A percentile compares a stretch with the other conserved stretches of the same genome.
Evolutionary conservation across 768 basidiomycete genomes (phyloP).

Genomic region (Tricholoma matsutake): DNA sequence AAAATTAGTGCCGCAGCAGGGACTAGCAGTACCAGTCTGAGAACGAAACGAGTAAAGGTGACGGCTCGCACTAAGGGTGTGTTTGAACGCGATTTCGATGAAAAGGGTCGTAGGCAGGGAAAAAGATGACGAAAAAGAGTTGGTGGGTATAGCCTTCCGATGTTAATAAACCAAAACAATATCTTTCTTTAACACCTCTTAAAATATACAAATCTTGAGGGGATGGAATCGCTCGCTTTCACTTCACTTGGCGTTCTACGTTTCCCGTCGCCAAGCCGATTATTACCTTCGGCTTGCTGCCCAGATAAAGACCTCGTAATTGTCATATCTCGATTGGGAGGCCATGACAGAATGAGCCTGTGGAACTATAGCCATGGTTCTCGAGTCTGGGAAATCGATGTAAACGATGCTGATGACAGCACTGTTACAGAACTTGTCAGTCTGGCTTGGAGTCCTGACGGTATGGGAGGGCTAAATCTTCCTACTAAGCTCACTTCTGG

Average conservation of each 20-base stretch:
- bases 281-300: conserved; percentile 68
- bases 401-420: conserved; percentile 41
- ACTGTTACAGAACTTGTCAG: conserved; percentile 50
- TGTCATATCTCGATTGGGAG: conserved; percentile 63
- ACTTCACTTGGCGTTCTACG: conserved; percentile 54
- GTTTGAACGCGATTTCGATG: conserved; percentile 62
- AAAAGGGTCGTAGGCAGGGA: conserved; percentile 25
- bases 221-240: conserved; percentile 49
- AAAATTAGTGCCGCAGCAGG: conserved; percentile 67
- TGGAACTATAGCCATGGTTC: conserved; percentile 77
- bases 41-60: conserved; percentile 33
- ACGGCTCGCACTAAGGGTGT: conserved; percentile 31
- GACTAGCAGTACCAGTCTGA: conserved; percentile 26
- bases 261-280: conserved; percentile 53
- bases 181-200: not conserved
- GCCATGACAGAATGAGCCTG: conserved; percentile 66
- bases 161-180: not conserved
- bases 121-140: not conserved
- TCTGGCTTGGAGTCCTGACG: conserved; percentile 81
- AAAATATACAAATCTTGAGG: not conserved
- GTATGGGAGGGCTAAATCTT: conserved; percentile 34
- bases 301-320: conserved; percentile 82
- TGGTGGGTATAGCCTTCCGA: not conserved
- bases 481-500: conserved; percentile 5
- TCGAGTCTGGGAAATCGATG: conserved; percentile 80